Conservation (phyloP, 768 basidiomycete genomes). For the Mycena rosella region DNA sequence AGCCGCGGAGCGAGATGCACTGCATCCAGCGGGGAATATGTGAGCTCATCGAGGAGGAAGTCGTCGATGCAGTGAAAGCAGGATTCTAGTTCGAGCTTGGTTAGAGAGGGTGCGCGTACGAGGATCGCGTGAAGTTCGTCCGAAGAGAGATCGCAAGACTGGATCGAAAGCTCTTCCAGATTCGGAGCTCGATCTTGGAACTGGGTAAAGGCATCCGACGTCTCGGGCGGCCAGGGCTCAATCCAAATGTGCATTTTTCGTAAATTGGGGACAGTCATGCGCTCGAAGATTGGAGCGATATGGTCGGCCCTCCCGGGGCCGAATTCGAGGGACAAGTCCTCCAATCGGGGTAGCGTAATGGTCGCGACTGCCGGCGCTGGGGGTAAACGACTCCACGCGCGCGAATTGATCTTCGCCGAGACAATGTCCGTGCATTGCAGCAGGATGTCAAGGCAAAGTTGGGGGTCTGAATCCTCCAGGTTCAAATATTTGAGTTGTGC, state of each 20-base stretch:
- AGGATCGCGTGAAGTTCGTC: background rate
- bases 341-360: no score
- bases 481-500: conserved; percentile 19
- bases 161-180: background rate
- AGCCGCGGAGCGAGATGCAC: no score
- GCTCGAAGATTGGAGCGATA: conserved; percentile 6
- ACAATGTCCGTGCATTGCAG: conserved; percentile 20
- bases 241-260: background rate
- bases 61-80: no score
- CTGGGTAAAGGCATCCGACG: background rate
- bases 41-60: no score
- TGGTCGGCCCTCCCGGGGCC: background rate
- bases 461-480: background rate
- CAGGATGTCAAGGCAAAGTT: conserved; percentile 4
- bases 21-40: no score
- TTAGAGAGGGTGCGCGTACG: background rate
- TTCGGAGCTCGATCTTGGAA: background rate
- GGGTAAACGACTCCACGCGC: conserved; percentile 1
- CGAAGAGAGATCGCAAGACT: background rate
- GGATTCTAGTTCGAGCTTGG: no score
- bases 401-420: background rate
- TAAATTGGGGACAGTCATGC: background rate
- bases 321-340: no score
- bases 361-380: background rate
- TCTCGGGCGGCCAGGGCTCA: background rate